These are phyloP conservation scores for Bipolaris gigantea DNA, from an alignment of 2,329 filamentous ascomycete genomes.

Conservation along the genomic window DNA sequence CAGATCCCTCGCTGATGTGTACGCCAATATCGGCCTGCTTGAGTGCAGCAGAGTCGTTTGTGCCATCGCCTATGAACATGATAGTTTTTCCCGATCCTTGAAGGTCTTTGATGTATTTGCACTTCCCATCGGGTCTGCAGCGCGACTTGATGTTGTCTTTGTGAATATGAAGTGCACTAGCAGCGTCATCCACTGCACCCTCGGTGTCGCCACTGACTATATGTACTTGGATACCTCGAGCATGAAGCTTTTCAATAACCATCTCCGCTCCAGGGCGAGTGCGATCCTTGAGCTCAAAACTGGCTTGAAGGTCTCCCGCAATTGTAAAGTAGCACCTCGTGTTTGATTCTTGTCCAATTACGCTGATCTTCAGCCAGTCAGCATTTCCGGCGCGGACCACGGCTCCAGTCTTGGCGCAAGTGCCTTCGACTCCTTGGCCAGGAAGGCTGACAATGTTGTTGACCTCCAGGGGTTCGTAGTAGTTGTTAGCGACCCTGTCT, in stretches of 20 bases:
- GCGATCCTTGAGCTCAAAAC: slow-evolving; percentile 55
- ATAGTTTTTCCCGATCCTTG: slow-evolving; percentile 47
- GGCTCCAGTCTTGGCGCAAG: slow-evolving; percentile 20
- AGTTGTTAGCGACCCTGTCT: slow-evolving; percentile 5
- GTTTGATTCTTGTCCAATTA: slow-evolving; percentile 34
- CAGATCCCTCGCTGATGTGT: slow-evolving; percentile 62
- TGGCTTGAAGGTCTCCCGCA: slow-evolving; percentile 43
- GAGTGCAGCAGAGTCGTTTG: slow-evolving; percentile 75
- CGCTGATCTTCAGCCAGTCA: slow-evolving; percentile 48
- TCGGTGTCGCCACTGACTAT: slow-evolving; percentile 62
- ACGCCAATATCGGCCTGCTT: slow-evolving; percentile 72
- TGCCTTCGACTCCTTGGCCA: slow-evolving; percentile 51
- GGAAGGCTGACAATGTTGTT: slow-evolving; percentile 43
- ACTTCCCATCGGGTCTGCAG: slow-evolving; percentile 58
- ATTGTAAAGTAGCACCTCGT: slow-evolving; percentile 43
- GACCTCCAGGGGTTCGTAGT: slow-evolving; percentile 18
- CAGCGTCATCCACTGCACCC: slow-evolving; percentile 54
- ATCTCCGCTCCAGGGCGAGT: slow-evolving; percentile 55
- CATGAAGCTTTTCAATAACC: slow-evolving; percentile 55
- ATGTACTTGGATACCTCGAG: slow-evolving; percentile 54
- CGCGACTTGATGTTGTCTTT: slow-evolving; percentile 47
- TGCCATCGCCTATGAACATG: slow-evolving; percentile 76
- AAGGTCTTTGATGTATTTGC: slow-evolving; percentile 52
- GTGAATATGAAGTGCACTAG: slow-evolving; percentile 44
- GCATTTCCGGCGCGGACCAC: slow-evolving; percentile 52